phyloP scores from a whole-genome alignment of 805 yeast species.

The Candida pseudofarinosa region DNA sequence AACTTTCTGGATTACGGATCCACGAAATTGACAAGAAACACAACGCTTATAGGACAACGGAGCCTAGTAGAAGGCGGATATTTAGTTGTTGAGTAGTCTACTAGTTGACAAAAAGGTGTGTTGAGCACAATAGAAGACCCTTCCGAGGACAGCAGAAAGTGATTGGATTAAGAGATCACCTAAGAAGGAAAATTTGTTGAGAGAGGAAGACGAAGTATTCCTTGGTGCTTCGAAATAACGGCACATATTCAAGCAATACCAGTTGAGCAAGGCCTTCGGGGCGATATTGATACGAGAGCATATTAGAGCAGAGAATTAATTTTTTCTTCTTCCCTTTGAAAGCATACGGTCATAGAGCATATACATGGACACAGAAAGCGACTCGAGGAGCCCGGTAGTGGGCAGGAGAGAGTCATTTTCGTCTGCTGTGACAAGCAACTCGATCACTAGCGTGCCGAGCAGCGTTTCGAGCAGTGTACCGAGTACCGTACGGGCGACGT shows the following conservation, averaged over 20 bases:
- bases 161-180: not conserved
- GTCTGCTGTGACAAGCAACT: constrained; percentile 24
- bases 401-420: not conserved
- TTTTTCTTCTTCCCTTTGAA: no score
- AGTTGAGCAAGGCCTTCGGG: no score
- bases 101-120: not conserved
- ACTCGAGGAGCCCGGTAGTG: not conserved
- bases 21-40: no score
- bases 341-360: not conserved
- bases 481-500: constrained; percentile 23
- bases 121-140: not conserved
- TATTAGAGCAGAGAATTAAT: no score
- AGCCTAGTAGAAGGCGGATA: no score
- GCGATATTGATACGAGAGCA: no score
- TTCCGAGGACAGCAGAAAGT: not conserved
- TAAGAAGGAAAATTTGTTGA: not conserved
- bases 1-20: no score
- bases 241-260: no score
- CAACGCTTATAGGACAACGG: no score
- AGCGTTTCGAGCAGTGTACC: constrained; percentile 11
- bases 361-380: not conserved
- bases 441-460: constrained; percentile 15
- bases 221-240: no score
- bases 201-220: not conserved
- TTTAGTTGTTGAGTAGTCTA: not conserved